phyloP scores from a whole-genome alignment of 2,329 filamentous ascomycete genomes.

The Ilyonectria mors-panacis region DNA sequence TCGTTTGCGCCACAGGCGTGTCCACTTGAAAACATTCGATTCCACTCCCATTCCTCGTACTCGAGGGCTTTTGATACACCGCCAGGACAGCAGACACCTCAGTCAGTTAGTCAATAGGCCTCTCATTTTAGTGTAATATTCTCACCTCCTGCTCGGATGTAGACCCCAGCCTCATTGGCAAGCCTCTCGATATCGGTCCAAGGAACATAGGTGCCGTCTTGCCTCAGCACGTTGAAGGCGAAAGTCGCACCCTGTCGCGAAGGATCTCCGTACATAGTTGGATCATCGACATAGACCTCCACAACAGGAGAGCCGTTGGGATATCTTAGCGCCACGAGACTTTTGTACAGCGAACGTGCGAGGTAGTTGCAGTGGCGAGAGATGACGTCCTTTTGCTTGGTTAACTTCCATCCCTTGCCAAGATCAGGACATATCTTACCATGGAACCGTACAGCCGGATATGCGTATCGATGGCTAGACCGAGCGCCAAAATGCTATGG shows the following conservation, averaged over 20 bases:
- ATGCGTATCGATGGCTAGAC: slow-evolving; percentile 72
- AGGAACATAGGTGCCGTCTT: slow-evolving; percentile 67
- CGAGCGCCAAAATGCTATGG: slow-evolving; percentile 75
- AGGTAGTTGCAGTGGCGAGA: slow-evolving; percentile 71
- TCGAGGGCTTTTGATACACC: slow-evolving; percentile 63
- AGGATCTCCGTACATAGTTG: slow-evolving; percentile 63
- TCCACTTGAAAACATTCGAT: slow-evolving; percentile 68
- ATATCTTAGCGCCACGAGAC: slow-evolving; percentile 65
- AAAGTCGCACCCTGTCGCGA: slow-evolving; percentile 72
- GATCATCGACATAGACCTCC: slow-evolving; percentile 68
- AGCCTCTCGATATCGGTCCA: slow-evolving; percentile 72
- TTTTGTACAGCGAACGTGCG: slow-evolving; percentile 63
- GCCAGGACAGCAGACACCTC: slow-evolving; percentile 65
- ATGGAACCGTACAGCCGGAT: slow-evolving; percentile 70
- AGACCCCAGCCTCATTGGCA: slow-evolving; percentile 70
- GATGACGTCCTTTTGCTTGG: slow-evolving; percentile 57
- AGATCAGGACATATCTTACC: slow-evolving; percentile 37
- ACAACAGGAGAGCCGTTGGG: slow-evolving; percentile 66
- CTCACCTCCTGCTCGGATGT: slow-evolving; percentile 69
- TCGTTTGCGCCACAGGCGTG: slow-evolving; percentile 71
- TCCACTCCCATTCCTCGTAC: slow-evolving; percentile 69
- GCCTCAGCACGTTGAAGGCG: slow-evolving; percentile 73
- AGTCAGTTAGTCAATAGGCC: slow-evolving; percentile 6
- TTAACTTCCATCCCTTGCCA: not conserved
- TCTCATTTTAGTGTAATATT: too few relatives aligned